Evolutionary conservation across 106 monocot species (phyloP), one percentile per base, ranked within the genome.

Genomic region (Iris macrosiphon): DNA sequence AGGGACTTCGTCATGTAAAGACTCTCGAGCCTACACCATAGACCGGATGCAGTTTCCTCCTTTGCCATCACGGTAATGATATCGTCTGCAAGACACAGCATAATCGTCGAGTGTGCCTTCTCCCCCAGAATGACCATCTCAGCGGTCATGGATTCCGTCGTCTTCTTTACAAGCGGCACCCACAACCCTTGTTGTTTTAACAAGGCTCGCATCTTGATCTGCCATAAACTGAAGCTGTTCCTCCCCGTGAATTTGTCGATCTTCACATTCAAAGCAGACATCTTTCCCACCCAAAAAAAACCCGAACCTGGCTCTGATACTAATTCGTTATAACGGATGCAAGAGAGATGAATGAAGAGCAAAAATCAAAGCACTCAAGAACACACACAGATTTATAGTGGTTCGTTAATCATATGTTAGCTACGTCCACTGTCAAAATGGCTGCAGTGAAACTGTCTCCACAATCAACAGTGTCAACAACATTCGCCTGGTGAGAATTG

Each of bases 41-140:
- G 18, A 45, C 45, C 13, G 18, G 45, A n/a, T 45, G 45, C 45
- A 45, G 45, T 45, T 45, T 45, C 45, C 45, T 19, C 34, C 34
- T 35, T 15, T 19, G 45, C 45, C 8, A 45, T 45, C 45, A 7
- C 45, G 18, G 45, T 45, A 15, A 45, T 45, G 45, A 45, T 45
- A 45, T 45, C 45, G 45, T 45, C 18, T 45, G 45, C 45, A 45
- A 45, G 45, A 45, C 18, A 45, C 18, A 45, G n/a, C 45, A 45
- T 45, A 5, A 16, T 45, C n/a, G 45, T 45, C 45, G 45, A 45
- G 45, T 45, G 45, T 45, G 45, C 45, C 45, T 45, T 45, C 45
- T 45, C 14, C 45, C n/a, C 45, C 45, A 45, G 45, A 45, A 45
- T 15, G 14, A 19, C 18, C 45, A 45, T 45, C 45, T 45, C 45